Base-by-base conservation (phyloP, 352 stramenopile species). In the Phytophthora pisi region DNA sequence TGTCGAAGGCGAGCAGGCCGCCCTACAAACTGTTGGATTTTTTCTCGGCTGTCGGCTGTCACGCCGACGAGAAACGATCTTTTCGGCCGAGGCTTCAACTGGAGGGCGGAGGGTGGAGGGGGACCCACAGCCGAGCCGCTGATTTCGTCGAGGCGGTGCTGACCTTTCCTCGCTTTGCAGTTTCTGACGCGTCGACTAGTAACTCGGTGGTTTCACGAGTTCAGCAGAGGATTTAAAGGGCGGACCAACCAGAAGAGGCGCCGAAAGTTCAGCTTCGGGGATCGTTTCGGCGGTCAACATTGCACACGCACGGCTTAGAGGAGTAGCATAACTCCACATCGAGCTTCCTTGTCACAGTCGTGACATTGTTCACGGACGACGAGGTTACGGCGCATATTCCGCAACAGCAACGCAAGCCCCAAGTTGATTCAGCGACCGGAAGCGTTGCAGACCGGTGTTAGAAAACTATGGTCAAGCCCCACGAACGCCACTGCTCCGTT, bases 101-200 rank as follows among this genome's bases (percentile, higher is more conserved):
- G 51, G 16, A 57, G 16, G 43, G 28, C 9, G 8, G 34, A 28
- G 20, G 34, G 16, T 54, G 46, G 4, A 15, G 46, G 3, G 26
- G 28, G 34, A 15, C 15, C 34, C 57, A 28, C 61, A 46, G 49
- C 51, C 50, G 28, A 56, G 52, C 42, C 11, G 40, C 52, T 72
- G 53, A 64, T 72, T 53, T 64, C 53, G 47, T 68, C 58, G 23
- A 38, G 13, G 40, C 57, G 5, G 47, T 13, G 24, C 20, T 52
- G 59, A 64, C 58, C 47, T 72, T 72, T 72, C 52, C 51, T 64
- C 31, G 5, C 49, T 11, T 10, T 23, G 45, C 59, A 57, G 66
- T 74, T 74, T 74, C 61, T 62, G 61, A 30, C 61, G 53, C 47
- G 56, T 51, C 61, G 55, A 70, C 54, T 51, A 28, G 45, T 59